Evolutionary conservation across 164 flowering plant genomes (phyloP), one percentile per base, ranked within the genome.

Genomic region (Euptelea pleiosperma): DNA sequence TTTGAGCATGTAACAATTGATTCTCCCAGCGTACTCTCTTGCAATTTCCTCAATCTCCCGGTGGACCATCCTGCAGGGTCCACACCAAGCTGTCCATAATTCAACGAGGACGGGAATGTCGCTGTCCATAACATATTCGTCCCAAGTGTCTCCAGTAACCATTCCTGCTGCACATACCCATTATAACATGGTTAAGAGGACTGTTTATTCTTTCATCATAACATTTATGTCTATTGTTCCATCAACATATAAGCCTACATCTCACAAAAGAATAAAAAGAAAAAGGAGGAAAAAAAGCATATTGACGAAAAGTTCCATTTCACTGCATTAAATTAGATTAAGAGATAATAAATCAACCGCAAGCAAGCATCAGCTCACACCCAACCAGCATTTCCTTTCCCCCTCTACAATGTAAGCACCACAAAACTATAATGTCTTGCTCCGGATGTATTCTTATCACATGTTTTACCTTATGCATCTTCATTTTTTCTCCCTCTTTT

Each of bases 11-110:
- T 71, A 82, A 76, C 88, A 89, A 37, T 76, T 79, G 3, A 89
- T 61, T 59, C 40, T 84, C 45, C 96, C 91, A 5, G 74, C 70
- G 54, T 89, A 92, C 52, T 92, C 91, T 16, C 16, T 62, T 3
- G 89, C 82, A 43, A 92, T 75, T 73, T 92, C 96, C 60, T 83
- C 93, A 16, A 92, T 79, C 40, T 86, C 79, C 40, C 91, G 77
- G 50, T 86, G 85, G n/a, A 92, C 96, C 97, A 89, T 92, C 75
- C 77, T 72, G 79, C 96, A 92, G 3, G 96, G 97, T 0, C 97
- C 97, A 65, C 98, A 92, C 97, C 98, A 89, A 60, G 84, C 73
- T 19, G 96, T 85, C 68, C 79, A 82, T 61, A 92, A 92, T 51
- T 87, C 96, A 26, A 92, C 98, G 0, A 92, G 79, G 30, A 89